Percentiles rank a stretch among this genome's conserved stretches.
Evolutionary conservation across 2,329 filamentous ascomycete genomes (phyloP).

Genomic region (Emydomyces testavorans): DNA sequence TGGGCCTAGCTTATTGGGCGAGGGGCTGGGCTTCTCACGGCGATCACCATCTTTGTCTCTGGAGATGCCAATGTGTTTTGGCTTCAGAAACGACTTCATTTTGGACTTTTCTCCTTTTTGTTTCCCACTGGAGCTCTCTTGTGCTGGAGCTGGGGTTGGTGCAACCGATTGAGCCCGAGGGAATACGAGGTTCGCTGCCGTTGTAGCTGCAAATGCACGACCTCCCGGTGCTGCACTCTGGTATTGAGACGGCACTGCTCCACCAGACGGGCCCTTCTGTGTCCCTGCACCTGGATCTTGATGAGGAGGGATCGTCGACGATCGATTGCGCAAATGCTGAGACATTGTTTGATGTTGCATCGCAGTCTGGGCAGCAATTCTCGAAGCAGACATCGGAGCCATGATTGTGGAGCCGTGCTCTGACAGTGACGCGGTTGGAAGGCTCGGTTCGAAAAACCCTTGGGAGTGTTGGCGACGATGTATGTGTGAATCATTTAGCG

Average conservation of each 20-base stretch:
- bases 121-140: constrained; percentile 28
- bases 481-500: constrained; percentile 26
- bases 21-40: constrained; percentile 44
- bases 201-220: constrained; percentile 45
- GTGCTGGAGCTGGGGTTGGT: neutral
- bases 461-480: constrained; percentile 48
- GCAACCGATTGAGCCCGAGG: constrained; percentile 35
- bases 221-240: constrained; percentile 43
- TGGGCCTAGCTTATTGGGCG: constrained; percentile 46
- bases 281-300: constrained; percentile 26
- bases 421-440: constrained; percentile 43
- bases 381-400: constrained; percentile 44
- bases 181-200: constrained; percentile 52
- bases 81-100: constrained; percentile 59
- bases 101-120: constrained; percentile 50
- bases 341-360: constrained; percentile 43
- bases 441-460: constrained; percentile 55
- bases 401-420: constrained; percentile 31
- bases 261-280: constrained; percentile 17
- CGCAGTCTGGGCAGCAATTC: constrained; percentile 55
- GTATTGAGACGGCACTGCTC: constrained; percentile 26
- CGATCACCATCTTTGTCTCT: constrained; percentile 28
- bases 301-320: constrained; percentile 39
- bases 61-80: constrained; percentile 53
- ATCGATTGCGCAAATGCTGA: constrained; percentile 42